Evolutionary conservation across 768 basidiomycete genomes (phyloP).

Genomic region (Pisolithus microcarpus): DNA sequence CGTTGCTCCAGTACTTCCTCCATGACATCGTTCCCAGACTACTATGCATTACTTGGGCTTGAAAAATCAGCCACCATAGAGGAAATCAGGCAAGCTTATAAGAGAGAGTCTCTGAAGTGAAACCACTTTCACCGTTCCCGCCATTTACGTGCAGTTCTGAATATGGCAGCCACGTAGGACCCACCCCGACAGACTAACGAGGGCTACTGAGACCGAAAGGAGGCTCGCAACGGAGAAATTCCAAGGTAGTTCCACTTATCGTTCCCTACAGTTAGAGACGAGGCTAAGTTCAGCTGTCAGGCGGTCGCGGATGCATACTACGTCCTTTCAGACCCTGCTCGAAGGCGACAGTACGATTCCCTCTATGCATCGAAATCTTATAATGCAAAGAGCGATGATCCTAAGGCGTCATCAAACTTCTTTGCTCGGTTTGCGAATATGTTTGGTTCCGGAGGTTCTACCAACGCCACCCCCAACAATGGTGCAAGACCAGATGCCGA

Average conservation of each 20-base stretch:
- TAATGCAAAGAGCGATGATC: constrained; percentile 51
- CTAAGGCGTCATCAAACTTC: constrained; percentile 64
- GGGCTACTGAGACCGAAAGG: constrained; percentile 64
- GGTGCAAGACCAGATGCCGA: constrained; percentile 65
- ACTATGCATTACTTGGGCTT: constrained; percentile 59
- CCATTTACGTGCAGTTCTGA: constrained; percentile 5
- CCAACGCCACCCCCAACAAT: constrained; percentile 23
- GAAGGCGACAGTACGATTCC: constrained; percentile 65
- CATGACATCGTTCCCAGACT: constrained; percentile 78
- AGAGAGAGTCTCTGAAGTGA: constrained; percentile 69
- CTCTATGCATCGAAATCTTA: constrained; percentile 50
- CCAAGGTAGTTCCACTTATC: constrained; percentile 45
- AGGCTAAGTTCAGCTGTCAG: constrained; percentile 26
- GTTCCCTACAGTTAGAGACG: not conserved
- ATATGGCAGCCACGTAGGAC: constrained; percentile 44
- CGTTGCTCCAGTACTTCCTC: constrained; percentile 12
- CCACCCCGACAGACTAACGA: constrained; percentile 79
- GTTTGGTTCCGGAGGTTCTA: constrained; percentile 43
- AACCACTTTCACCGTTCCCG: constrained; percentile 3
- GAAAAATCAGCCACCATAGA: constrained; percentile 54
- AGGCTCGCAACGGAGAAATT: constrained; percentile 75
- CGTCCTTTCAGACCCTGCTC: constrained; percentile 73
- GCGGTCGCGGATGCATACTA: constrained; percentile 93
- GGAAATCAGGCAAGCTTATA: constrained; percentile 72
- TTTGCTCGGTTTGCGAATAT: constrained; percentile 69